phyloP scores from a whole-genome alignment of 306 rosid genomes.

The Ammopiptanthus mongolicus region DNA sequence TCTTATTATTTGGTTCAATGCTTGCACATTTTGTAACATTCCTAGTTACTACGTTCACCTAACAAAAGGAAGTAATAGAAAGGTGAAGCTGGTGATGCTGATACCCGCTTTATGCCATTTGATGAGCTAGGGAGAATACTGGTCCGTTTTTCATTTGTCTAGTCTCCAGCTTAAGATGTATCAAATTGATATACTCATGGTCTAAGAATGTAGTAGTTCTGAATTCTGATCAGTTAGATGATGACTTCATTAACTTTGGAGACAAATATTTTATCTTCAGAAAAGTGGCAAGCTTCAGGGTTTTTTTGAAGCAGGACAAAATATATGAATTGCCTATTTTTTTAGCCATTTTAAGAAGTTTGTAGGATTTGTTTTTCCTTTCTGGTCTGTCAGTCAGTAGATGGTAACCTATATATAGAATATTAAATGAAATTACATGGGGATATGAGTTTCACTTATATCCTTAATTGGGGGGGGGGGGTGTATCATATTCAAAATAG shows the following conservation, averaged over 20 bases:
- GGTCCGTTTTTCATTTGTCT: neutral
- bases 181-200: neutral
- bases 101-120: constrained; percentile 15
- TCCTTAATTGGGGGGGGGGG: neutral
- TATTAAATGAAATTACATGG: neutral
- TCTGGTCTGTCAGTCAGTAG: neutral
- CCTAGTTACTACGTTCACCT: neutral
- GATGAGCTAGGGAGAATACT: neutral
- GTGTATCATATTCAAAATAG: neutral
- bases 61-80: neutral
- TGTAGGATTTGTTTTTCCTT: neutral
- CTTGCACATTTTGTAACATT: neutral
- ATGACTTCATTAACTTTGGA: neutral
- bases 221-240: neutral
- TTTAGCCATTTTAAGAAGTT: neutral
- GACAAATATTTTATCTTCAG: neutral
- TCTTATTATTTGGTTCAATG: neutral
- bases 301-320: neutral
- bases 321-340: neutral
- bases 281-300: neutral
- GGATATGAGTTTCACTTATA: neutral
- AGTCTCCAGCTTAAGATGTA: constrained; percentile 6
- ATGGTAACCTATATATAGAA: neutral
- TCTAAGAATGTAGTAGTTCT: neutral
- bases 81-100: neutral